These are phyloP conservation scores for slime mould (Dictyostelium discoideum) DNA, from an alignment of 78 protist species.

Conservation along the genomic window dicty_2.7 NC_007090.3:763001-763500, in stretches of 20 bases:
- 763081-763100: neutral
- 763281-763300: neutral
- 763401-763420: too few species aligned
- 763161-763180: neutral
- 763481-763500: too few species aligned
- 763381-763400: too few species aligned
- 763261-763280: neutral
- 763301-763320: neutral
- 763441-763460: too few species aligned
- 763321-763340: too few species aligned
- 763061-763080: neutral
- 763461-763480: too few species aligned
- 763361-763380: too few species aligned
- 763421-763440: too few species aligned
- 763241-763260: neutral
- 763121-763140: neutral
- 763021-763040: neutral
- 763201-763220: neutral
- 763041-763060: neutral
- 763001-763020: neutral
- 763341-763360: too few species aligned
- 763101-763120: neutral
- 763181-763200: neutral
- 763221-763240: neutral
- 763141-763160: neutral